A percentile compares a stretch with the other conserved stretches of the same genome.
phyloP scores from a whole-genome alignment of 1,284 basidiomycete species.

The Bjerkandera adusta region DNA sequence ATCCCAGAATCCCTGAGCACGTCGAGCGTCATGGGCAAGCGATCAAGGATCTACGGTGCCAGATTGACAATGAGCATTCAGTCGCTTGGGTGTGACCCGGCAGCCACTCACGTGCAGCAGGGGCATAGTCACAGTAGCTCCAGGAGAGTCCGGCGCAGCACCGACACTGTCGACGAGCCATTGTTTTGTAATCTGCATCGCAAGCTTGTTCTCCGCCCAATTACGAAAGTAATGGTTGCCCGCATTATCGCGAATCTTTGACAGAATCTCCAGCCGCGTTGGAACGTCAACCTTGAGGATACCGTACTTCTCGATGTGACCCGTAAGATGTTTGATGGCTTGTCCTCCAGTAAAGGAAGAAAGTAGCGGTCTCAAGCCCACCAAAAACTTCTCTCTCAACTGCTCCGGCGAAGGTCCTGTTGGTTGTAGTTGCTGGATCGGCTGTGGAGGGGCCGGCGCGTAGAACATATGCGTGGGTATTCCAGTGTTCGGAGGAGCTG shows the following conservation, averaged over 20 bases:
- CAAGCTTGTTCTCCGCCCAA: constrained; percentile 69
- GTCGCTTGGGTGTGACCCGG: background rate
- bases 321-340: constrained; percentile 57
- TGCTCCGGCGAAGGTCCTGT: constrained; percentile 27
- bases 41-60: constrained; percentile 67
- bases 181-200: constrained; percentile 73
- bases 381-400: constrained; percentile 46
- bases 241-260: constrained; percentile 76
- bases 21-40: constrained; percentile 69
- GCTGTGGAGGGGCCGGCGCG: constrained; percentile 24
- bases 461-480: constrained; percentile 36
- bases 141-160: constrained; percentile 51
- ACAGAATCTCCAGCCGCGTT: constrained; percentile 65
- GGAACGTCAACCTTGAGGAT: constrained; percentile 56
- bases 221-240: constrained; percentile 82
- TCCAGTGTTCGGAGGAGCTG: background rate
- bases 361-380: constrained; percentile 50
- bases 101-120: constrained; percentile 71
- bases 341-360: constrained; percentile 65
- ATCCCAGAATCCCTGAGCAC: constrained; percentile 67
- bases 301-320: constrained; percentile 56
- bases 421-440: constrained; percentile 22
- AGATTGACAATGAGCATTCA: background rate
- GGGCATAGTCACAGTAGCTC: constrained; percentile 69
- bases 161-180: constrained; percentile 70